Conservation (phyloP, 257 asterid genomes). For the Nicotiana noctiflora region DNA sequence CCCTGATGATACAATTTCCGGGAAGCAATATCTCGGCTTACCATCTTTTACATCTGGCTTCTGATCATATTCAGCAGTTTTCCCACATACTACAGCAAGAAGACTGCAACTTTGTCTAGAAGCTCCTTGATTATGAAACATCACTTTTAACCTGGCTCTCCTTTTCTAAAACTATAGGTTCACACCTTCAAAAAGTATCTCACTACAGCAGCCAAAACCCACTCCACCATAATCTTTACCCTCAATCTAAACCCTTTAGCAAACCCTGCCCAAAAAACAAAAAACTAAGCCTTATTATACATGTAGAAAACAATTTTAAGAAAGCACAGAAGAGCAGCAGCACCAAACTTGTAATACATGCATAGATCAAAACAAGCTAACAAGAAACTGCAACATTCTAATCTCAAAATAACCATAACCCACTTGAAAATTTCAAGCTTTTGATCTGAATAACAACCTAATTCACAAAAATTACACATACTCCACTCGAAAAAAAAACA, state of each 20-base stretch:
- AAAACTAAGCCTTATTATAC: background rate
- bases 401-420: background rate
- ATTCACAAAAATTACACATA: background rate
- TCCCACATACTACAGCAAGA: constrained; percentile 60
- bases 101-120: constrained; percentile 70
- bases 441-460: background rate
- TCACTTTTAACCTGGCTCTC: constrained; percentile 13
- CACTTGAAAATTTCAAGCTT: background rate
- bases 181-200: background rate
- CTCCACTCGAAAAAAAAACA: background rate
- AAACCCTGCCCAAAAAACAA: background rate
- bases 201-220: background rate
- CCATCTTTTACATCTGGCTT: constrained; percentile 40
- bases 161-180: background rate
- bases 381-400: background rate
- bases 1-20: constrained; percentile 67
- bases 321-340: background rate
- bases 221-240: constrained; percentile 5
- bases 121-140: constrained; percentile 86
- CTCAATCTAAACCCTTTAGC: background rate
- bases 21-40: constrained; percentile 50
- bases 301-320: background rate
- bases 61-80: constrained; percentile 33
- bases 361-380: background rate
- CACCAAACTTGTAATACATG: background rate